These are phyloP conservation scores for Paraconiothyrium brasiliense DNA, from an alignment of 2,329 filamentous ascomycete species.

Conservation along the genomic window DNA sequence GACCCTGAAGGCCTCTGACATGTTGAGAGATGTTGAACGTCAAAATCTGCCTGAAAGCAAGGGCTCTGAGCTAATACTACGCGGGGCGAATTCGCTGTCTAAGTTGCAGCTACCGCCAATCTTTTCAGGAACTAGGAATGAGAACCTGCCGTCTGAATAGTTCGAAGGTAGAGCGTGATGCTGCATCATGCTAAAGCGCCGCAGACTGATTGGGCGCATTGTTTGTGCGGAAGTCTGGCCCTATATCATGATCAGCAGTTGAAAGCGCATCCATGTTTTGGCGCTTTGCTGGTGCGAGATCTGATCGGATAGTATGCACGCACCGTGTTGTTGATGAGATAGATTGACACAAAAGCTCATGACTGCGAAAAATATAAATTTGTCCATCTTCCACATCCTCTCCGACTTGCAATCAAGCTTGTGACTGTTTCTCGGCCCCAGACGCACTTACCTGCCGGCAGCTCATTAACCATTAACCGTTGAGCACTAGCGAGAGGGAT, in stretches of 20 bases:
- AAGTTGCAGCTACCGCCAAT: not conserved
- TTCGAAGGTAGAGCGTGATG: not conserved
- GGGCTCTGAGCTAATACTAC: constrained; percentile 3
- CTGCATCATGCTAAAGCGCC: not conserved
- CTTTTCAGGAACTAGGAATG: not conserved
- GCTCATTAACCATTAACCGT: constrained; percentile 17
- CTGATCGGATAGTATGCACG: not conserved
- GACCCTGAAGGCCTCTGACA: not conserved
- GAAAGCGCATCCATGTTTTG: not conserved
- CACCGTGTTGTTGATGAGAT: not conserved
- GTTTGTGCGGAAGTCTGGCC: constrained; percentile 1
- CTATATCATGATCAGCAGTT: not conserved
- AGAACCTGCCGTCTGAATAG: not conserved
- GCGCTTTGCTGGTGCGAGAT: not conserved
- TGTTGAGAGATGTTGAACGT: not conserved
- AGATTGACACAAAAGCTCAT: not conserved
- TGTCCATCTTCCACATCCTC: not conserved
- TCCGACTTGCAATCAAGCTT: not conserved
- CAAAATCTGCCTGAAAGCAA: not conserved
- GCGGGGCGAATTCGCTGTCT: constrained; percentile 1
- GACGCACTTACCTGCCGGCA: constrained; percentile 24
- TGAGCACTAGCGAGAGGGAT: constrained; percentile 46
- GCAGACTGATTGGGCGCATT: not conserved
- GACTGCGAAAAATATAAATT: not conserved
- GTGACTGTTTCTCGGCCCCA: not conserved